Percentiles rank a stretch among this genome's conserved stretches.
Conservation (phyloP, 2,329 filamentous ascomycete species). For the Monosporascus sp. region DNA sequence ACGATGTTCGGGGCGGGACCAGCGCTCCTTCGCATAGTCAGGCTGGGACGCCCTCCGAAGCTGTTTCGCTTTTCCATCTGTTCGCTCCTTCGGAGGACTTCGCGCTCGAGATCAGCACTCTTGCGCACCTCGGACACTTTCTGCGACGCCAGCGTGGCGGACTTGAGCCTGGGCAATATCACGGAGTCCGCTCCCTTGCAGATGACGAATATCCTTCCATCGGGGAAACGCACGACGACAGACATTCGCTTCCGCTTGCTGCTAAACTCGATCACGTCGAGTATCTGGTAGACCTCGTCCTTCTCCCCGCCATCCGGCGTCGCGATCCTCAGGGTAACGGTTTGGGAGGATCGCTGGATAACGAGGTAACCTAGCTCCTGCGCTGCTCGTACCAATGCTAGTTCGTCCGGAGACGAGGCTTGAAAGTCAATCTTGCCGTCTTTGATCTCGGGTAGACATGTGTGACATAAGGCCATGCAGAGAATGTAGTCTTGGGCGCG, state of each 20-base stretch:
- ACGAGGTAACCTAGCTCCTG: conserved; percentile 80
- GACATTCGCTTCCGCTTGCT: conserved; percentile 90
- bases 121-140: conserved; percentile 64
- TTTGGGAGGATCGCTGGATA: conserved; percentile 65
- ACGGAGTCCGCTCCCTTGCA: conserved; percentile 89
- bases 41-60: conserved; percentile 48
- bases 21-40: conserved; percentile 43
- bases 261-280: conserved; percentile 88
- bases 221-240: conserved; percentile 77
- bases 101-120: conserved; percentile 54
- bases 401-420: conserved; percentile 83
- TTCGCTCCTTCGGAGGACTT: conserved; percentile 50
- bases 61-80: conserved; percentile 49
- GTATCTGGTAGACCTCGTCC: conserved; percentile 66
- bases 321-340: conserved; percentile 49
- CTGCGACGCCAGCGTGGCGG: conserved; percentile 68
- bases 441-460: conserved; percentile 75
- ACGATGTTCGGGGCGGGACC: conserved; percentile 16
- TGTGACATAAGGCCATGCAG: conserved; percentile 82
- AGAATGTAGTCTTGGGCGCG: conserved; percentile 80
- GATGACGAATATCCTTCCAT: conserved; percentile 74
- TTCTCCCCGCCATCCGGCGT: conserved; percentile 32
- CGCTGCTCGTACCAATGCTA: conserved; percentile 78
- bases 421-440: conserved; percentile 74
- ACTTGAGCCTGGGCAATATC: conserved; percentile 70